These are phyloP conservation scores for Penicillium nordicum DNA, from an alignment of 2,329 filamentous ascomycete genomes.

Conservation along the genomic window DNA sequence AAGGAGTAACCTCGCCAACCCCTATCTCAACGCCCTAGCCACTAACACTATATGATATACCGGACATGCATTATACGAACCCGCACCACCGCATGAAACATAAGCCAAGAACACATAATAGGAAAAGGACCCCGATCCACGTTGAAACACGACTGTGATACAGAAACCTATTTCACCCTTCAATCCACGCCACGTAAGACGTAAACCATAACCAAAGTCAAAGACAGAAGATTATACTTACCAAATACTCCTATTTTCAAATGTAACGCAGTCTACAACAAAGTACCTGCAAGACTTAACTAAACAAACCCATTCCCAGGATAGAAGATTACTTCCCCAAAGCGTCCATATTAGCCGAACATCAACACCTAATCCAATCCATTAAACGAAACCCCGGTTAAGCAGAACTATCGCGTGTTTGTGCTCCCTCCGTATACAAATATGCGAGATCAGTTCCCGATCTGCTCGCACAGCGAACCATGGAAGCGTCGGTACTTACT, in stretches of 20 bases:
- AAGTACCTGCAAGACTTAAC: not conserved
- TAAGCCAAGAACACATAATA: not conserved
- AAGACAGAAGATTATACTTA: not conserved
- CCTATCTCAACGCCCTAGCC: not conserved
- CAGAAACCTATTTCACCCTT: not conserved
- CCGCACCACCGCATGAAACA: not conserved
- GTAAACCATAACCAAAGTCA: not conserved
- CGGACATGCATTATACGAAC: not conserved
- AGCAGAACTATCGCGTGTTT: conserved; percentile 1
- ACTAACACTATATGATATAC: not conserved
- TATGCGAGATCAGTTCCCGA: conserved; percentile 5
- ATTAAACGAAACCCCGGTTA: not conserved
- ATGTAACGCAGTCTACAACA: not conserved
- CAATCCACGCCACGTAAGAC: not conserved
- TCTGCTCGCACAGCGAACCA: not conserved
- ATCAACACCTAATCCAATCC: not conserved
- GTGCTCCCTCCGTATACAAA: not conserved
- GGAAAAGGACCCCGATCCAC: not conserved
- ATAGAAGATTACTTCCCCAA: not conserved
- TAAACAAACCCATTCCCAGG: not conserved
- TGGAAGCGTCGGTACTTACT: not conserved
- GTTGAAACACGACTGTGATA: conserved; percentile 4
- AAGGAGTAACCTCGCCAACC: not conserved
- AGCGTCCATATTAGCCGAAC: not conserved
- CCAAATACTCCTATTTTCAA: not conserved